Base-by-base conservation (phyloP, 1,284 basidiomycete species). In the Retiboletus flavoniger region DNA sequence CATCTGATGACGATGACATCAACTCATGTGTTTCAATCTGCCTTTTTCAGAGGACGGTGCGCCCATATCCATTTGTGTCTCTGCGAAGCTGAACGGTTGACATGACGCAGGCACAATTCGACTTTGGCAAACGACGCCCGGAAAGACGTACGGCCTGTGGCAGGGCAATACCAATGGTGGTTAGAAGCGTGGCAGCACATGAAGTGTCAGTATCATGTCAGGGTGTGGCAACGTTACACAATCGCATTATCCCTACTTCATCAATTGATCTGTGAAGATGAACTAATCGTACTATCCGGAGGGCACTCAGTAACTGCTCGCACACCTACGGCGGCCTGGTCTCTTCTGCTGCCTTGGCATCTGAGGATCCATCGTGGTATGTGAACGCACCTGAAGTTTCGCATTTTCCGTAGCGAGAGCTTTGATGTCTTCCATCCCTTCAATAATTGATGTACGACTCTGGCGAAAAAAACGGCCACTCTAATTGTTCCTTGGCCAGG, bases 91-190 rank as follows among this genome's bases (percentile, higher is more conserved):
- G 14, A 65, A 39, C 41, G 9, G 19, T 21, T 65, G 51, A 51
- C 36, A 26, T 56, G 29, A 44, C 21, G 10, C 63, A 89, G 91
- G 87, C 45, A 98, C 95, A 2, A 97, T 98, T 65, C 85, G 95
- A 50, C 77, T 98, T 48, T 98, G 96, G 96, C 95, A 98, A 75
- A 96, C 93, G 16, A 90, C 84, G 32, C 95, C 95, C 1, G 93
- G 93, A 28, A 96, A 93, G 74, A 82, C 84, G 34, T 98, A 98
- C 65, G 95, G 95, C 45, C 77, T 98, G 56, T 98, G 95, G 95
- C 89, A 94, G 73, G 87, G 87, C 41, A 71, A 76, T 61, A 65
- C 76, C 36, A 83, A 82, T 63, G 81, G 80, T 53, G 76, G 78
- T 61, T 75, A 70, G 49, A 47, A 45, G 45, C 21, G 7, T 46